Conservation (phyloP, 2,329 filamentous ascomycete genomes). For the Verticillium isaacii region DNA sequence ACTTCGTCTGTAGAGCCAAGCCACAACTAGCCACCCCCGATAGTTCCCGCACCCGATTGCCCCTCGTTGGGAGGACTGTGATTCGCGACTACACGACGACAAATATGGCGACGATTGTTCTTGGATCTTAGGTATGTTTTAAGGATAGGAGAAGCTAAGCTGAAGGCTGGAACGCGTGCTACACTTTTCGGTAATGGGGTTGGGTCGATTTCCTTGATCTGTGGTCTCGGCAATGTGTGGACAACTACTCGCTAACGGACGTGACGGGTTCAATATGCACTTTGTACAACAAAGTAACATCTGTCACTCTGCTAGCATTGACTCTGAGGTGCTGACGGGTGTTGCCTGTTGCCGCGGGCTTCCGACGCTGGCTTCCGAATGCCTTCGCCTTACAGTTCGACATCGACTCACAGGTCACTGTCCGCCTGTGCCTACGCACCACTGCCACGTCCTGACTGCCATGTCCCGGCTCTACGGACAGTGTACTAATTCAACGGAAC, state of each 20-base stretch:
- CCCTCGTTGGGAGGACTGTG: neutral
- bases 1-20: neutral
- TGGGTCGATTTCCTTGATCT: neutral
- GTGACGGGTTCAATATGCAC: neutral
- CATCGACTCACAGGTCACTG: neutral
- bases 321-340: too few species aligned
- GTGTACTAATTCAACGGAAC: neutral
- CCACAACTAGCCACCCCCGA: neutral
- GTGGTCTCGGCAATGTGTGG: neutral
- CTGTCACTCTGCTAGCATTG: too few species aligned
- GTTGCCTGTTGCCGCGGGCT: too few species aligned
- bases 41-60: neutral
- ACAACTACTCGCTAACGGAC: neutral
- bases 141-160: neutral
- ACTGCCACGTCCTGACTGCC: neutral
- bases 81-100: neutral
- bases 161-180: neutral
- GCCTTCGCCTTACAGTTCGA: neutral
- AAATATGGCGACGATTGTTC: neutral
- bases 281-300: neutral
- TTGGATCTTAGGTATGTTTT: neutral
- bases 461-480: neutral
- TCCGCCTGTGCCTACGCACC: neutral
- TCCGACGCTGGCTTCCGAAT: neutral
- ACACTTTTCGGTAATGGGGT: neutral